Evolutionary conservation across 192 early-diverging fungal genomes (phyloP), one percentile per base, ranked within the genome.

Genomic region (Dispira parvispora): DNA sequence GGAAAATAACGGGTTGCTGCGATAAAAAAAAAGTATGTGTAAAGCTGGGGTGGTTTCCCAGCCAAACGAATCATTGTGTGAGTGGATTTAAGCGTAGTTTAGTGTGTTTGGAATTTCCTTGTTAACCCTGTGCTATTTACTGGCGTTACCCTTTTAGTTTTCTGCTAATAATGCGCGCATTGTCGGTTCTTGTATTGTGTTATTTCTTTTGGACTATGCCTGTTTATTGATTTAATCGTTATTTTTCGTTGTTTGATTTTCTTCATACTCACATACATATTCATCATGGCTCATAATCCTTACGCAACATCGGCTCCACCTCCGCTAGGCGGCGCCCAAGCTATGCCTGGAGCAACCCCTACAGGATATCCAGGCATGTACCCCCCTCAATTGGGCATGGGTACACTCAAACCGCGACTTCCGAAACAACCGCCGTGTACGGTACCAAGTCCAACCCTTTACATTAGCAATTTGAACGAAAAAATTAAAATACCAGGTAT

Each of bases 401-500:
- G 83, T 32, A 52, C 60, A 32, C 69, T 68, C 21, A 70, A 65
- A 70, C 70, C 70, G 58, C 71, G 68, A 23, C 74, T 69, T 56
- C 75, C 80, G 9, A 83, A 81, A 64, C 82, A 84, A 45, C 69
- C 80, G 43, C 78, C 84, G 14, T 80, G 78, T 64, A 79, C 74
- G 5, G 78, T 72, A 52, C 81, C 86, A 23, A 80, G 69, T 42
- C 77, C 78, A 42, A 86, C 89, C 43, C 75, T 92, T 55, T 92
- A 92, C 67, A 73, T 92, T 54, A 84, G 85, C 70, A 88, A 91
- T 66, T 70, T 92, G 27, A 84, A 84, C 64, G 89, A 92, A 68
- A 84, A 81, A 68, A 79, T 76, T 44, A 85, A 84, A 62, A 66
- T 84, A 38, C 70, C 80, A 49, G 79, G 82, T 78, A 77, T 38